Evolutionary conservation across 1,284 basidiomycete species (phyloP).

Genomic region (Rhizoctonia solani): DNA sequence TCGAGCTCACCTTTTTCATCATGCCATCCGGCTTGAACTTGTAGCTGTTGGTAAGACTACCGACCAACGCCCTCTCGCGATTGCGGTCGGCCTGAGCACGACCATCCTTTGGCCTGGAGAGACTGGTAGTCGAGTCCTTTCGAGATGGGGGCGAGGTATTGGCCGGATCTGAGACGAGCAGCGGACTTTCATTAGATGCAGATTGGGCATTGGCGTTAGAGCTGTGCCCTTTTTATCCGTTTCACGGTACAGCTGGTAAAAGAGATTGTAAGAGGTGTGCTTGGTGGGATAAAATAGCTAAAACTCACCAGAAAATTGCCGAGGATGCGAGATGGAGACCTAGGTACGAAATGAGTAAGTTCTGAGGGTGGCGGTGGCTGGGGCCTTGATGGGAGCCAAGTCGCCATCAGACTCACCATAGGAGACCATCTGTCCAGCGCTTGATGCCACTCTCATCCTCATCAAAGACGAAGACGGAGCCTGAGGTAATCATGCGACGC

Average conservation of each 20-base stretch:
- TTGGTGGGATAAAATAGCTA: background rate
- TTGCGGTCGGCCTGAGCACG: conserved; percentile 52
- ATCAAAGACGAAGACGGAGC: conserved; percentile 96
- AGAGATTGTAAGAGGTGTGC: background rate
- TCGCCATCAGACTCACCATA: conserved; percentile 66
- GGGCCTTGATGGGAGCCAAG: too few relatives aligned
- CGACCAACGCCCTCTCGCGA: conserved; percentile 79
- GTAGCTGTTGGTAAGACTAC: conserved; percentile 87
- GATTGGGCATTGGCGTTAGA: conserved; percentile 45
- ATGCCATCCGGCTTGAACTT: conserved; percentile 89
- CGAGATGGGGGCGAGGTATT: conserved; percentile 45
- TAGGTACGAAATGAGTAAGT: conserved; percentile 35
- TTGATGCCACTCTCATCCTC: conserved; percentile 98
- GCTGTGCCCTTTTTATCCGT: conserved; percentile 71
- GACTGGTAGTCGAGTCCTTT: conserved; percentile 51
- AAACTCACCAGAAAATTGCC: conserved; percentile 81
- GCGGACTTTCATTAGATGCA: conserved; percentile 37
- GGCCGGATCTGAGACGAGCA: conserved; percentile 41
- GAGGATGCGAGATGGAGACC: conserved; percentile 77
- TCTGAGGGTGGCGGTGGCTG: conserved; percentile 42
- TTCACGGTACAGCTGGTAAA: conserved; percentile 75
- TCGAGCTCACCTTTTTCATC: conserved; percentile 84
- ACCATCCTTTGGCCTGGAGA: conserved; percentile 62
- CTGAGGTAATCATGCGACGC: conserved; percentile 88
- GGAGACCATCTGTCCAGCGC: conserved; percentile 96